Percentiles rank a stretch among this genome's conserved stretches.
These are phyloP conservation scores for Xerocomus spinulosus DNA, from an alignment of 768 basidiomycete genomes.

Conservation along the genomic window DNA sequence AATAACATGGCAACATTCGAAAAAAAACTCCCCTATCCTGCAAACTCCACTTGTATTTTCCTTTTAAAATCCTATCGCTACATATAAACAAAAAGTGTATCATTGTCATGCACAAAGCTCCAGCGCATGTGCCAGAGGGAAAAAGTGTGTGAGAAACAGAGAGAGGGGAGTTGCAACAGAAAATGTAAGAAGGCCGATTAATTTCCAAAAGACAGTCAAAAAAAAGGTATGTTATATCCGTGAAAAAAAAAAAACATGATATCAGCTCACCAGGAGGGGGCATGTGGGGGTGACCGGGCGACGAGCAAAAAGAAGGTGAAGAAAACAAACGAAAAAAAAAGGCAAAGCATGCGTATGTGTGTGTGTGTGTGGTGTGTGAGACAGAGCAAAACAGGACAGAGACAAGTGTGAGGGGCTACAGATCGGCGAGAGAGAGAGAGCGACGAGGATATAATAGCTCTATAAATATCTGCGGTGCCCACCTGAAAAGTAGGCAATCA, in stretches of 20 bases:
- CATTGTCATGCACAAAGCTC: too few relatives aligned
- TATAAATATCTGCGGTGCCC: conserved; percentile 24
- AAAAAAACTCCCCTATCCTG: too few relatives aligned
- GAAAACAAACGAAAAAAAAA: background rate
- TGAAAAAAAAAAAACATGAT: background rate
- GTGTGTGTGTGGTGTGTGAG: background rate
- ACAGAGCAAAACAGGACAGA: background rate
- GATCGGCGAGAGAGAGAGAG: background rate
- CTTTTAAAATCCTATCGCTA: conserved; percentile 17
- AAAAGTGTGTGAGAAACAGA: too few relatives aligned
- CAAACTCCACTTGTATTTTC: too few relatives aligned
- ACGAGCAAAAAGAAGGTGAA: background rate
- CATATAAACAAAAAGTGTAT: conserved; percentile 2
- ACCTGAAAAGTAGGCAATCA: conserved; percentile 4
- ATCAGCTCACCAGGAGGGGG: conserved; percentile 11
- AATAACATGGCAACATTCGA: too few relatives aligned
- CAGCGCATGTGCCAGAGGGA: too few relatives aligned
- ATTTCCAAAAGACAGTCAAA: background rate
- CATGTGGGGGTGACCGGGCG: too few relatives aligned
- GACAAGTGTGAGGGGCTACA: background rate
- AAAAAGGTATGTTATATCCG: background rate
- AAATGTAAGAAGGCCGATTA: conserved; percentile 1
- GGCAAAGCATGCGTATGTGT: background rate
- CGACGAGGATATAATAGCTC: conserved; percentile 19
- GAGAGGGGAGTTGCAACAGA: too few relatives aligned